phyloP scores from a whole-genome alignment of 2,329 filamentous ascomycete species.

The Byssochlamys sp. region DNA sequence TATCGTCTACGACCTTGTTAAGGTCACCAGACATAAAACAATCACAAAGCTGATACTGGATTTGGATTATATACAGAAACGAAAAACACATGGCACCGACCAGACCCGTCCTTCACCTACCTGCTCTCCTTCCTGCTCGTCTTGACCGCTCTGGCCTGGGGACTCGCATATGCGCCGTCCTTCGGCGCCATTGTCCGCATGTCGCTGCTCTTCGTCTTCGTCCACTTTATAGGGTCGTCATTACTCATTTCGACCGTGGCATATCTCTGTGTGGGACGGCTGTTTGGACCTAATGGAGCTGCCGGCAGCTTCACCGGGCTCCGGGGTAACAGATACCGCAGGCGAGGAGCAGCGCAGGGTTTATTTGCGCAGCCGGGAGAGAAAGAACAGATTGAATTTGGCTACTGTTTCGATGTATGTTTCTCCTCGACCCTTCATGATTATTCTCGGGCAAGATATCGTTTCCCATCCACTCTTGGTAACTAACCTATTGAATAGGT shows the following conservation, averaged over 20 bases:
- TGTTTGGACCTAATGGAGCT: constrained; percentile 48
- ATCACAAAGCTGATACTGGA: not conserved
- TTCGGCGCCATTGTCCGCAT: constrained; percentile 40
- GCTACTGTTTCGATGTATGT: constrained; percentile 60
- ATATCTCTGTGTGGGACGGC: constrained; percentile 54
- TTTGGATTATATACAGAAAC: constrained; percentile 42
- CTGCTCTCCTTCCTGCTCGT: constrained; percentile 58
- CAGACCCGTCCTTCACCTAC: constrained; percentile 61
- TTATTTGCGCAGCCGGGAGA: constrained; percentile 48
- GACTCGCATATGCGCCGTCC: constrained; percentile 43
- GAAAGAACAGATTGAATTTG: constrained; percentile 56
- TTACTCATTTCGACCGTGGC: constrained; percentile 52
- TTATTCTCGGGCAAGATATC: not conserved
- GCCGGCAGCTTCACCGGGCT: constrained; percentile 38
- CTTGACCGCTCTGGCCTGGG: constrained; percentile 48
- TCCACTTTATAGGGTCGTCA: constrained; percentile 54
- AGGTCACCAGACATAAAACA: not conserved
- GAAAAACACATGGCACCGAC: constrained; percentile 60
- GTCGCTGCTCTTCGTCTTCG: constrained; percentile 41
- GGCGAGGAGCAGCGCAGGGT: constrained; percentile 43
- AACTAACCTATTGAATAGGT: constrained; percentile 31
- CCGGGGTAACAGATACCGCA: constrained; percentile 35
- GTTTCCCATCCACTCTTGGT: not conserved
- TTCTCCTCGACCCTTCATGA: not conserved
- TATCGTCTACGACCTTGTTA: not conserved